A percentile compares a stretch with the other conserved stretches of the same genome.
phyloP scores from a whole-genome alignment of 768 basidiomycete species.

The Suillus subalutaceus region DNA sequence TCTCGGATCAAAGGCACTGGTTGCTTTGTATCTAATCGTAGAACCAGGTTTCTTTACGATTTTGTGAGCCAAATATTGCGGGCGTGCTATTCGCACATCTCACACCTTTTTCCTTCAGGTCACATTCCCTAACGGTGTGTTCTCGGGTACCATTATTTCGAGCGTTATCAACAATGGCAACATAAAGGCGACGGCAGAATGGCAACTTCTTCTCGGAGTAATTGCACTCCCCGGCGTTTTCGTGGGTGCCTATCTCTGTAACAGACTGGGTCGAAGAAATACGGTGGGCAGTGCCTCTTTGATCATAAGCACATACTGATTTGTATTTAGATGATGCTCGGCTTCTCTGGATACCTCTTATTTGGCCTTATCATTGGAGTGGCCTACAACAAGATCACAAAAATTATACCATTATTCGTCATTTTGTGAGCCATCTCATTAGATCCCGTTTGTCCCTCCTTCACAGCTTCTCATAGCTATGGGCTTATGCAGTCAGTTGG shows the following conservation, averaged over 20 bases:
- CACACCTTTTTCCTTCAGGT: conserved; percentile 41
- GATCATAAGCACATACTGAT: conserved; percentile 8
- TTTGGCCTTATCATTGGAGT: conserved; percentile 65
- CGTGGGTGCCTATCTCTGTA: conserved; percentile 51
- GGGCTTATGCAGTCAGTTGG: conserved; percentile 74
- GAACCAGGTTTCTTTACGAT: conserved; percentile 67
- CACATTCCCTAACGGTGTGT: conserved; percentile 74
- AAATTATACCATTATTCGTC: conserved; percentile 66
- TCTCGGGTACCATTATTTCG: conserved; percentile 68
- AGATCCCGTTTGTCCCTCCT: conserved; percentile 5
- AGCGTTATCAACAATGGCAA: conserved; percentile 59
- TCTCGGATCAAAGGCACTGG: background rate
- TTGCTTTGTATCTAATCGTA: conserved; percentile 10
- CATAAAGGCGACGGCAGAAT: conserved; percentile 66
- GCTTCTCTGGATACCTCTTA: conserved; percentile 68
- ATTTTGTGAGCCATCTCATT: conserved; percentile 51
- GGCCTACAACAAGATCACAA: conserved; percentile 63
- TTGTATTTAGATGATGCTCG: conserved; percentile 57
- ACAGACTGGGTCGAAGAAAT: conserved; percentile 58
- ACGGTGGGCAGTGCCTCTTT: conserved; percentile 41
- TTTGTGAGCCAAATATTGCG: conserved; percentile 42
- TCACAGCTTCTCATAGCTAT: conserved; percentile 44
- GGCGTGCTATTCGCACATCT: conserved; percentile 1
- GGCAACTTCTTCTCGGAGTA: conserved; percentile 64
- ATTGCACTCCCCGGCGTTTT: conserved; percentile 67